Evolutionary conservation across 164 flowering plant genomes (phyloP), one percentile per base, ranked within the genome.

Genomic region (Buxus sempervirens): DNA sequence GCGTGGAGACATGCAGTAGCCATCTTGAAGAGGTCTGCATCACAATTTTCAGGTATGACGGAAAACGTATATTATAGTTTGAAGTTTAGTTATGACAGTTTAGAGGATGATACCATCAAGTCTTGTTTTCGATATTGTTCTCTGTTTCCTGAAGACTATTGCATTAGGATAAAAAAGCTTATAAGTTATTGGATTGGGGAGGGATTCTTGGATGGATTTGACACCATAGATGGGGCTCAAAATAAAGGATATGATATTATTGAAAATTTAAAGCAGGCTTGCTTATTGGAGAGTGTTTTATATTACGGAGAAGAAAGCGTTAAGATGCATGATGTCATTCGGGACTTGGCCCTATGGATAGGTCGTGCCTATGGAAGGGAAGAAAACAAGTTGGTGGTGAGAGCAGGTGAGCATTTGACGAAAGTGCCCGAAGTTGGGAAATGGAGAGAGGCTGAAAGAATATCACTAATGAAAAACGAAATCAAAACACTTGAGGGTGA

Each of bases 1-100:
- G 51, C 5, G 9, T 45, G 51, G 51, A 45, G 12, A 15, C 51
- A 10, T 15, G 51, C 51, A 10, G 18, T 45, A 45, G 12, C 51
- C 5, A 15, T 45, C 14, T 45, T 45, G 51, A 45, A 15, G 9
- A 45, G 12, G 12, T 45, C 51, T 15, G 18, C 51, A 45, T 45
- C 51, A 15, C 10, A 45, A 15, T 45, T 45, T 10, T 45, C 51
- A 45, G 51, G 51, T 45, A 45, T 45, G 51, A 15, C 10, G 12
- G 54, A 66, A 3, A 49, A 32, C 28, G 53, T 66, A 5, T 57
- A 55, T 19, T 45, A 61, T 10, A 27, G 21, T 38, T 56, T 66
- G 38, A 66, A 38, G 27, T 58, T 38, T 14, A 66, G 62, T 25
- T 66, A 66, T 21, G 69, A 66, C 23, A 66, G 53, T 38, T 66